Evolutionary conservation across 225 moss, liverwort and hornwort species (phyloP).

Genomic region (Marchantia paleacea): DNA sequence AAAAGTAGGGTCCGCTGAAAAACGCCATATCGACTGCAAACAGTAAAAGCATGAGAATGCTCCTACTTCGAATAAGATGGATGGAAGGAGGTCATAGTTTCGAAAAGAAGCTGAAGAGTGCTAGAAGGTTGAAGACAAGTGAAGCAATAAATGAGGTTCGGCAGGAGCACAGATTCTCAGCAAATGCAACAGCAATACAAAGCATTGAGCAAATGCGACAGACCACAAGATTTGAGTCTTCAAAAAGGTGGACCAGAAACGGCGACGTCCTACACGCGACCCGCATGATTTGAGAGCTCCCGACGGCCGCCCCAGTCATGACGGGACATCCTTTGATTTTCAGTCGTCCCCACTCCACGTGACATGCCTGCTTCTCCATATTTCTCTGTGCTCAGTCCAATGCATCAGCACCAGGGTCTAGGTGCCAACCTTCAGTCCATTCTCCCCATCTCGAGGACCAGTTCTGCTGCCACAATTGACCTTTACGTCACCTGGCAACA

Average conservation of each 20-base stretch:
- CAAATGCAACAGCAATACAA: background rate
- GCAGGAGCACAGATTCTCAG: too few relatives aligned
- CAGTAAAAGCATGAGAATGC: background rate
- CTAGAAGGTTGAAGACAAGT: background rate
- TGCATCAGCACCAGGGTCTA: background rate
- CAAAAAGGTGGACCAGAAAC: slow-evolving; percentile 63
- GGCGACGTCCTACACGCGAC: slow-evolving; percentile 65
- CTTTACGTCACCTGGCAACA: too few relatives aligned
- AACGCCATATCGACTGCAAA: slow-evolving; percentile 60
- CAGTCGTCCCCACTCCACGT: slow-evolving; percentile 47
- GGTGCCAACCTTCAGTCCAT: background rate
- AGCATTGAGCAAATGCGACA: background rate
- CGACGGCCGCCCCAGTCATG: slow-evolving; percentile 57
- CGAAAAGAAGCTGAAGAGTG: too few relatives aligned
- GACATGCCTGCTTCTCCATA: slow-evolving; percentile 30
- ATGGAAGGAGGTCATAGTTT: background rate
- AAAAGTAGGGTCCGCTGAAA: slow-evolving; percentile 63
- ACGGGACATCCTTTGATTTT: slow-evolving; percentile 52
- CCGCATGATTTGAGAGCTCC: slow-evolving; percentile 64
- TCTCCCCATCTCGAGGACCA: background rate
- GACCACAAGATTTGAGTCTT: slow-evolving; percentile 58
- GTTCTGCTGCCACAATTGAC: background rate
- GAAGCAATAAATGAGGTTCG: background rate
- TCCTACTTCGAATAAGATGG: background rate
- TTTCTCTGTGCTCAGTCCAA: background rate